A percentile compares a stretch with the other conserved stretches of the same genome.
Evolutionary conservation across 257 asterid genomes (phyloP).

Genomic region (Fraxinus excelsior): DNA sequence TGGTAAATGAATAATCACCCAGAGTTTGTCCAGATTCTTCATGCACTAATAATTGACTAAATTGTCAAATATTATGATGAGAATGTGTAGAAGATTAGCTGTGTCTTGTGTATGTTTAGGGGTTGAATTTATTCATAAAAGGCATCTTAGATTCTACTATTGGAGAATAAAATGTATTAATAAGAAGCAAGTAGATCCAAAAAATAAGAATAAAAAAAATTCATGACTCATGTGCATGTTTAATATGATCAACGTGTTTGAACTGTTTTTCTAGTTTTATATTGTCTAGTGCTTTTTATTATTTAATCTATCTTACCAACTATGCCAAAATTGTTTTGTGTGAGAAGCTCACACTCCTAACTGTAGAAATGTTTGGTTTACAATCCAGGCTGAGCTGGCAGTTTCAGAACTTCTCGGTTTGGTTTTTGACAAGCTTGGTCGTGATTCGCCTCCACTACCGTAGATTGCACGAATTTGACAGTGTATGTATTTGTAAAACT

Average conservation of each 20-base stretch:
- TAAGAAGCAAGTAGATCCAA: neutral
- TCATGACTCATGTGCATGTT: neutral
- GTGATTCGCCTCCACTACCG: no score
- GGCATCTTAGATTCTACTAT: neutral
- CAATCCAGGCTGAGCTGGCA: conserved; percentile 80
- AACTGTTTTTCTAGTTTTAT: no score
- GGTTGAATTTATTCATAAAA: neutral
- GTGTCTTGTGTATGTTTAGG: neutral
- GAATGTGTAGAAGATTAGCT: neutral
- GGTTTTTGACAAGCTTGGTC: no score
- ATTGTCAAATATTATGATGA: no score
- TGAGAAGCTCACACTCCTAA: conserved; percentile 7
- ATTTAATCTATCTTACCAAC: neutral
- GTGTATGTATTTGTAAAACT: no score
- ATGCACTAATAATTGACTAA: neutral
- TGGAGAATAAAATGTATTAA: neutral
- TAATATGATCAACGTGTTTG: neutral
- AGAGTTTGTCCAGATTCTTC: neutral
- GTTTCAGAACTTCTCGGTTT: conserved; percentile 75
- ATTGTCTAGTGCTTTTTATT: neutral
- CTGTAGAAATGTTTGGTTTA: conserved; percentile 16
- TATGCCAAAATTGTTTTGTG: neutral
- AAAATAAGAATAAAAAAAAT: no score
- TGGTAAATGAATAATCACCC: neutral
- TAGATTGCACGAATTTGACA: no score